These are phyloP conservation scores for Arthroderma sp. DNA, from an alignment of 2,329 filamentous ascomycete species.

Conservation along the genomic window DNA sequence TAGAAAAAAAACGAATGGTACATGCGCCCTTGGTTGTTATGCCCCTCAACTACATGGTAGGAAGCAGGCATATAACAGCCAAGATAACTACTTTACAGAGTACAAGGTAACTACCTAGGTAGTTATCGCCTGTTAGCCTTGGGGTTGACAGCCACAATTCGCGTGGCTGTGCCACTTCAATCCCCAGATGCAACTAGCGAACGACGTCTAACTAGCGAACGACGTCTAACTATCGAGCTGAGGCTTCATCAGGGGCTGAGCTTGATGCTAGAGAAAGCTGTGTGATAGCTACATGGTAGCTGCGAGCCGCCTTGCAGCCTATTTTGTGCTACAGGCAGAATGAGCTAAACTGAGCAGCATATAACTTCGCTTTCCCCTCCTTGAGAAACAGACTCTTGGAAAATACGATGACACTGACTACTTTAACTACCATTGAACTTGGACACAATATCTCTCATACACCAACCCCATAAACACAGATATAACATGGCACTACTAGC, in stretches of 20 bases:
- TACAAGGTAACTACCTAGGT: neutral
- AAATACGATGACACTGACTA: neutral
- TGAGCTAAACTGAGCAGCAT: neutral
- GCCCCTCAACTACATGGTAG: too few relatives aligned
- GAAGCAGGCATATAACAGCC: too few relatives aligned
- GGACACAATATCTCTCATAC: neutral
- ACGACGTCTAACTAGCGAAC: neutral
- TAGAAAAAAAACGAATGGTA: too few relatives aligned
- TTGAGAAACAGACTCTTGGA: neutral
- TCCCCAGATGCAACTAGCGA: neutral
- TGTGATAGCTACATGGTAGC: neutral
- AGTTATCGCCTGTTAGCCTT: too few relatives aligned
- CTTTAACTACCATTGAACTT: too few relatives aligned
- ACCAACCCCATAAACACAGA: neutral
- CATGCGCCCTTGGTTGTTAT: too few relatives aligned
- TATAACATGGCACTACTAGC: conserved; percentile 1
- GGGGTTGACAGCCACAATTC: too few relatives aligned
- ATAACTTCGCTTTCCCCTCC: neutral
- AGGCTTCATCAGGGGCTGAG: neutral
- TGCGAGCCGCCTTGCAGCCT: neutral
- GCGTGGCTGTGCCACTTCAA: neutral
- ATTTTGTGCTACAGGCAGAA: neutral
- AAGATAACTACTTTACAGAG: too few relatives aligned
- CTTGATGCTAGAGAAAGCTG: neutral
- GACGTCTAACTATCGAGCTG: neutral